Base-by-base conservation (phyloP, 2,329 filamentous ascomycete species). In the Arthrobotrys entomopaga region DNA sequence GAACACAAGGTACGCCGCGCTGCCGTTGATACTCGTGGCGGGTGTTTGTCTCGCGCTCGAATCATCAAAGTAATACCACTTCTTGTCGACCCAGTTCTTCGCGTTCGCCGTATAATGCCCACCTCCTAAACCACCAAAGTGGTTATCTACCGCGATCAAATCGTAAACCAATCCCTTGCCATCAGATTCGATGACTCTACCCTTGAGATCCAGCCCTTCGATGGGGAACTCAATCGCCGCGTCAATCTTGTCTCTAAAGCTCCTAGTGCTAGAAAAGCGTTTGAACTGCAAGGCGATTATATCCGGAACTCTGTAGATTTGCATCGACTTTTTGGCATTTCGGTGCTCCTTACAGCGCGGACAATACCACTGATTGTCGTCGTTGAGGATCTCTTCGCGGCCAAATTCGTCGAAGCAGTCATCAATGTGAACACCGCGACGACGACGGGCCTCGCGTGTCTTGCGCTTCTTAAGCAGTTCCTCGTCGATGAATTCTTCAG, bases 61-160 rank as follows among this genome's bases (percentile, higher is more conserved):
- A 95, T 93, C 94, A 81, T 99, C 98, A 81, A 96, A 98, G 78
- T 96, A 91, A 81, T 97, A 97, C 95, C 95, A 99, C 81, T 91
- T 85, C 67, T 87, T 87, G 79, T 96, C 92, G 74, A 91, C 85
- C 82, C 97, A 97, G 81, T 97, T 98, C 83, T 92, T 93, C 43
- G 93, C 93, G 81, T 89, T 93, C 26, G 95, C 95, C 19, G 93
- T 98, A 83, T 99, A 99, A 82, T 99, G 95, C 0, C 95, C 95
- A 48, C 95, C 95, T 72, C 93, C 93, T 42, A 99, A 87, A 29
- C 93, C 92, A 74, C 95, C 95, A 80, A 91, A 97, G 81, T 99
- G 95, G 80, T 97, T 94, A 81, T 99, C 95, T 1, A 99, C 93
- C 13, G 90, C 95, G 80, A 99, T 95, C 34, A 99, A 85, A 81